A percentile compares a stretch with the other conserved stretches of the same genome.
Evolutionary conservation across 768 basidiomycete genomes (phyloP).

Genomic region (Pleurotus cornucopiae): DNA sequence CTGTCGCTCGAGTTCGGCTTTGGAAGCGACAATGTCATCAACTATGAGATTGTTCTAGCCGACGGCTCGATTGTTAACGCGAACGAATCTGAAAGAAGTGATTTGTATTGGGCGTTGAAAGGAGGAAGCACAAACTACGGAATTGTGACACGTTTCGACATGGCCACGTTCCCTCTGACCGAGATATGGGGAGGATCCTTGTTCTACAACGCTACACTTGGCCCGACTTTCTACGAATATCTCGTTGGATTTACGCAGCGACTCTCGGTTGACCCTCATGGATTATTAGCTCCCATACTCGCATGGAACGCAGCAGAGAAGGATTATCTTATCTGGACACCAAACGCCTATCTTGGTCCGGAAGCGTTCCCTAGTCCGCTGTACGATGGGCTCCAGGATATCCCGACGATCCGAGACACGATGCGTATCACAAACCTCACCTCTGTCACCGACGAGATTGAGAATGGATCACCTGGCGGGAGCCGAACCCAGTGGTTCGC

Average conservation of each 20-base stretch:
- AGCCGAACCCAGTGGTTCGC: conserved; percentile 1
- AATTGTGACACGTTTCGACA: conserved; percentile 14
- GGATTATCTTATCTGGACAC: neutral
- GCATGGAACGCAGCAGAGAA: neutral
- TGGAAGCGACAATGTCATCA: conserved; percentile 10
- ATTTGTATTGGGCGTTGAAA: conserved; percentile 15
- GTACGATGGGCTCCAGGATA: neutral
- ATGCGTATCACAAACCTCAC: conserved; percentile 1
- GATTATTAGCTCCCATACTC: neutral
- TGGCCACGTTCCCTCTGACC: conserved; percentile 6
- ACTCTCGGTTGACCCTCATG: conserved; percentile 1
- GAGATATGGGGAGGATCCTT: conserved; percentile 13
- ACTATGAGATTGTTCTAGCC: conserved; percentile 13
- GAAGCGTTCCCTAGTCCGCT: neutral
- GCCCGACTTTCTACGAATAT: neutral
- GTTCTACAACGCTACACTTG: conserved; percentile 7
- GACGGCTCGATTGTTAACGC: conserved; percentile 10
- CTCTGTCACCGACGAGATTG: neutral
- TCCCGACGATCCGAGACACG: neutral
- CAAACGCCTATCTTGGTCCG: neutral
- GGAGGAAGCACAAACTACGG: conserved; percentile 15
- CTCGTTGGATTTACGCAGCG: neutral
- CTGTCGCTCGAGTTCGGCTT: conserved; percentile 10
- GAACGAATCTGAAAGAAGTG: conserved; percentile 4
- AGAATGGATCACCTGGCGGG: neutral